phyloP scores from a whole-genome alignment of 108 stramenopile genomes.

The Cyclotella choctawhatcheeana region DNA sequence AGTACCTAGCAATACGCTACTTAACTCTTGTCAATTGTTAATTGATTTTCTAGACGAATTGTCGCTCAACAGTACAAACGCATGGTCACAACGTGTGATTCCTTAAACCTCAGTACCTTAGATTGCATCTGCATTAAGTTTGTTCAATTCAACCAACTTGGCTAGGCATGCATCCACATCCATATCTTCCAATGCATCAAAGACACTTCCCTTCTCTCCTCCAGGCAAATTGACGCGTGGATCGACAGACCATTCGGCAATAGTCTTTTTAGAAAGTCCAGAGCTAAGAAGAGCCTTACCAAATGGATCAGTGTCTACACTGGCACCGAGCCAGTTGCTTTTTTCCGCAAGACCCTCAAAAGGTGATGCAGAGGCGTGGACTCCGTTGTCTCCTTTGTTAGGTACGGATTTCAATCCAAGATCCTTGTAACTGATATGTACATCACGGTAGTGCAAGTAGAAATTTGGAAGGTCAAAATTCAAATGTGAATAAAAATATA shows the following conservation, averaged over 20 bases:
- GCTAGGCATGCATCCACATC: constrained; percentile 81
- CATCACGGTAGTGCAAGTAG: background rate
- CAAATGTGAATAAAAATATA: no score
- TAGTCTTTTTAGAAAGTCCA: constrained; percentile 72
- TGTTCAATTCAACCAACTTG: constrained; percentile 67
- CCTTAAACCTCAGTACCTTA: no score
- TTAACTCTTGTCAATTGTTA: no score
- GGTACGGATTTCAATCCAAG: constrained; percentile 79
- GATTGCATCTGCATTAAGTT: constrained; percentile 38
- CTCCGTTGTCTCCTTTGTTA: constrained; percentile 93
- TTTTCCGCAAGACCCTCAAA: constrained; percentile 94
- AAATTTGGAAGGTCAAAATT: no score
- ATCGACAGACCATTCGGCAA: constrained; percentile 83
- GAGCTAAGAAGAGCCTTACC: constrained; percentile 74
- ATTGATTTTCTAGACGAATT: no score
- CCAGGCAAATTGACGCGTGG: constrained; percentile 74
- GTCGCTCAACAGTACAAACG: no score
- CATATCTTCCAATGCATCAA: constrained; percentile 91
- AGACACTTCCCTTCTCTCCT: constrained; percentile 74
- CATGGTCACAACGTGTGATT: no score
- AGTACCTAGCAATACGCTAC: no score
- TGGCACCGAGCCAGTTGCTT: constrained; percentile 76
- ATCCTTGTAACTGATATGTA: constrained; percentile 48
- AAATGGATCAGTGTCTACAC: constrained; percentile 71
- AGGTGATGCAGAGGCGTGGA: constrained; percentile 91